Evolutionary conservation across 768 basidiomycete genomes (phyloP), one percentile per base, ranked within the genome.

Genomic region (Dioszegia crocea): DNA sequence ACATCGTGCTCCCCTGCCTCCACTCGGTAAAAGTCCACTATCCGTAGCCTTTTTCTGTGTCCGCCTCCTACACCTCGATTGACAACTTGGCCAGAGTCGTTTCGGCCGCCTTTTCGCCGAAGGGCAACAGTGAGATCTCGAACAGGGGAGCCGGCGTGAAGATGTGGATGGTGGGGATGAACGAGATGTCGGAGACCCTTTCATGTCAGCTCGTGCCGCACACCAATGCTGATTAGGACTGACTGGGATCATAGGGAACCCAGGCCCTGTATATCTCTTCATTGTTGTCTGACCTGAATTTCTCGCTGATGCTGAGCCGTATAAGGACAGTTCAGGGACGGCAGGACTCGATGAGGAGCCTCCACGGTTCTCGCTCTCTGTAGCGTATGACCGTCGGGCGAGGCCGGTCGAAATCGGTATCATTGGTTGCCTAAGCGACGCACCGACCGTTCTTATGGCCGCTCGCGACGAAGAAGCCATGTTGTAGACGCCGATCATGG

Each of bases 11-110:
- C 79, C 9, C 94, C 94, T 0, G 84, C 80, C 59, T 86, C 85
- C n/a, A 79, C 78, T 54, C 96, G 83, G 76, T 81, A 78, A 70
- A 94, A 98, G 77, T 99, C 96, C 54, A 99, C 78, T 38, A 85
- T 81, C 29, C 96, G 86, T 60, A 94, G 85, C 31, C 96, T 85
- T 59, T 86, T 85, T 60, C 83, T 84, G 79, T 94, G 92, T 0
- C 96, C 96, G 5, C 96, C 96, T 12, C 96, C 96, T 17, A 88
- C 84, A 58, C 84, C 86, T 21, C 94, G 85, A 10, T 91, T 88
- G 21, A 91, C 93, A 63, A 97, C 89, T 38, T 83, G 83, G 1
- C 96, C 96, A 16, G 84, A 82, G 29, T 82, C 68, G 74, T 93
- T 93, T 24, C 96, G 82, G 0, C 96, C 96, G 30, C 96, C 96